phyloP scores from a whole-genome alignment of 2,329 filamentous ascomycete genomes.

The Biscogniauxia mediterranea region DNA sequence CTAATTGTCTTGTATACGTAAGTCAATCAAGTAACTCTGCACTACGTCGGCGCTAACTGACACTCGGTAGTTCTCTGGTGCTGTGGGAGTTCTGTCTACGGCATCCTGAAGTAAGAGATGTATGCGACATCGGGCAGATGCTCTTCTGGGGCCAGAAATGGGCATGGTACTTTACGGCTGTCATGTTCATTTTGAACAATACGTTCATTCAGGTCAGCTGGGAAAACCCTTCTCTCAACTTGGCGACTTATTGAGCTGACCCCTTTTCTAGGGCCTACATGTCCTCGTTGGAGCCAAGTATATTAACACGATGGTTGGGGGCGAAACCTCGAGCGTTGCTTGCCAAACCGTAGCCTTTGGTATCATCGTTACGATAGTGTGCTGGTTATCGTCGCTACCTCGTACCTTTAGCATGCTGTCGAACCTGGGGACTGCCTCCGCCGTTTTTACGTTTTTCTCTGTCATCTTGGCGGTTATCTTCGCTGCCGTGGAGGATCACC shows the following conservation, averaged over 20 bases:
- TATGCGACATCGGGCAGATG: conserved; percentile 94
- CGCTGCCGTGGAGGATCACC: conserved; percentile 71
- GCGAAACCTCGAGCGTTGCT: conserved; percentile 54
- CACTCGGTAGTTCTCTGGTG: conserved; percentile 22
- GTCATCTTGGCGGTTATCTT: conserved; percentile 84
- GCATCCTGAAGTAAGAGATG: conserved; percentile 87
- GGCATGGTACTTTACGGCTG: conserved; percentile 66
- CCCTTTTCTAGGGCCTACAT: conserved; percentile 62
- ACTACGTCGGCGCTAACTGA: not conserved
- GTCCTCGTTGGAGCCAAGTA: conserved; percentile 84
- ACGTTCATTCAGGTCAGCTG: conserved; percentile 73
- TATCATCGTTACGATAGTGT: conserved; percentile 70
- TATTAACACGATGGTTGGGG: conserved; percentile 80
- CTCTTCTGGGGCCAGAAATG: conserved; percentile 83
- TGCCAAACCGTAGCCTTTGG: conserved; percentile 80
- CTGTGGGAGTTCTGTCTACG: conserved; percentile 77
- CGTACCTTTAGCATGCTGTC: conserved; percentile 81
- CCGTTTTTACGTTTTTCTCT: conserved; percentile 85
- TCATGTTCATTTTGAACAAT: conserved; percentile 94
- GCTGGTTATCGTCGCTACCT: conserved; percentile 76
- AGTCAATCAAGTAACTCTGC: conserved; percentile 31
- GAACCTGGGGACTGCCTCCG: conserved; percentile 75
- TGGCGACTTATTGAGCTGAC: conserved; percentile 15
- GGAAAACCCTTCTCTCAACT: conserved; percentile 2
- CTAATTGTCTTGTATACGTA: conserved; percentile 81